Base-by-base conservation (phyloP, 2,329 filamentous ascomycete species). In the Aspergillus novoparasiticus region DNA sequence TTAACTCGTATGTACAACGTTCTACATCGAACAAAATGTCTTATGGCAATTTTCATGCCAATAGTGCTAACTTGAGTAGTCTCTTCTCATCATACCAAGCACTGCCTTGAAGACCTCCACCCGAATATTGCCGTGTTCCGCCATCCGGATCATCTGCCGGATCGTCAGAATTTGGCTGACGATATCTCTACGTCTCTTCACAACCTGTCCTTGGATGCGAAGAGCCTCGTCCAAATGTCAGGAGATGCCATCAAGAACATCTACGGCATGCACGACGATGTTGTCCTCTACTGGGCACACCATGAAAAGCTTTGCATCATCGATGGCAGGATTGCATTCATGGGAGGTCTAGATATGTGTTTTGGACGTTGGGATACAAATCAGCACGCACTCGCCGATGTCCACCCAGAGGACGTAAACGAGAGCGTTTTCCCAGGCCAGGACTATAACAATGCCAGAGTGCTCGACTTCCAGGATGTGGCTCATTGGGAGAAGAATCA, bases 281-380 rank as follows among this genome's bases (percentile, higher is more conserved):
- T 93, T 1, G 90, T 96, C 12, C 80, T 97, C 1, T 97, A 92
- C 78, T 97, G 93, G 93, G 92, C 93, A 3, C 93, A 97, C 71
- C 93, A 97, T 70, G 93, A 97, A 79, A 97, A 97, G 78, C 85
- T 97, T 0, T 92, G 92, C 69, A 75, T 97, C 2, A 81, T 97
- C 19, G 93, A 97, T 75, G 87, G 89, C n/a, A 83, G 84, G 11
- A 82, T 89, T 61, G 93, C 90, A 2, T 97, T 97, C 74, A 97
- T 97, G 93, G 93, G 93, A 57, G 94, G 93, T 23, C 81, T 97
- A 1, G 93, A 97, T 78, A 83, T 96, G 71, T 97, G 88, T 75
- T 97, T 93, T 71, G 93, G 93, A 41, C 86, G 93, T 73, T 97
- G 91, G 87, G 93, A 97, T 71, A 96, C 92, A 8, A 92, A 92